A percentile compares a stretch with the other conserved stretches of the same genome.
Evolutionary conservation across 805 yeast genomes (phyloP).

Genomic region (Monosporozyma yasuniensis): DNA sequence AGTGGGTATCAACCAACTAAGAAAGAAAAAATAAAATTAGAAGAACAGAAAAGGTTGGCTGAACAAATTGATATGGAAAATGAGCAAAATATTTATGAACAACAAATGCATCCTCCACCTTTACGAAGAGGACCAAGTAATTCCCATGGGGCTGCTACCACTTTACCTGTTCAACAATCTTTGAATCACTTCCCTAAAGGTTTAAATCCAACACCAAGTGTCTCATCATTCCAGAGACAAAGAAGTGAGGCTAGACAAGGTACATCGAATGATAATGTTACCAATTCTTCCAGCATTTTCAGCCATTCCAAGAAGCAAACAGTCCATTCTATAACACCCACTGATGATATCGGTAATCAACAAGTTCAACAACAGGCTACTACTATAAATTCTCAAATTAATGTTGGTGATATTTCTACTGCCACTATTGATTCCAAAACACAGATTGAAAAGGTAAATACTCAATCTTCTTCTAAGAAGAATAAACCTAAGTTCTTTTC

Average conservation of each 20-base stretch:
- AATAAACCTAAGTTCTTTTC: conserved; percentile 8
- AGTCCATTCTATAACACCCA: conserved; percentile 1
- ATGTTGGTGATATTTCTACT: background rate
- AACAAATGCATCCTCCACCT: conserved; percentile 3
- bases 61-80: conserved; percentile 1
- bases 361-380: background rate
- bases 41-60: conserved; percentile 1
- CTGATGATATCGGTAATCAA: background rate
- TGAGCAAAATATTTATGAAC: conserved; percentile 1
- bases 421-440: background rate
- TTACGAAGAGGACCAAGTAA: background rate
- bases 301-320: conserved; percentile 4
- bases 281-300: conserved; percentile 9
- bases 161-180: conserved; percentile 12
- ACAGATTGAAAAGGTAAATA: background rate
- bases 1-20: conserved; percentile 27
- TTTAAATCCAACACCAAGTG: conserved; percentile 4
- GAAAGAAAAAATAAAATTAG: conserved; percentile 8
- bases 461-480: background rate
- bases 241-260: conserved; percentile 1
- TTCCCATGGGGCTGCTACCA: conserved; percentile 15
- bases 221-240: conserved; percentile 10
- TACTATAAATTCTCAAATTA: background rate
- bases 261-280: conserved; percentile 2
- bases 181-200: conserved; percentile 3